These are phyloP conservation scores for Penicillium sp. DNA, from an alignment of 2,329 filamentous ascomycete genomes.

Conservation along the genomic window DNA sequence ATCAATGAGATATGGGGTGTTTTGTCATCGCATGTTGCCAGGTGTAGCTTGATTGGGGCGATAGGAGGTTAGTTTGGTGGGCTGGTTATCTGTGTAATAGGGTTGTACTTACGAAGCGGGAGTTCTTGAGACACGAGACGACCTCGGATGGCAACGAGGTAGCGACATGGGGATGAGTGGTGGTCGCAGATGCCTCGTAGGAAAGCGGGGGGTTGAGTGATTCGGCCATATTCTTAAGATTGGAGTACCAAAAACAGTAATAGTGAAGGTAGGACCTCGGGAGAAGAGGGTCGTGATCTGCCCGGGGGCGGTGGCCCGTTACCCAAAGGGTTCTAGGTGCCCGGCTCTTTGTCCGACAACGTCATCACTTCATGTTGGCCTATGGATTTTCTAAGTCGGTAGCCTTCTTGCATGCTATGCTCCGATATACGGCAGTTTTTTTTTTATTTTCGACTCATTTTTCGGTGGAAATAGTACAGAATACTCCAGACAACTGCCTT, in stretches of 20 bases:
- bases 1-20: slow-evolving; percentile 92
- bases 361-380: slow-evolving; percentile 8
- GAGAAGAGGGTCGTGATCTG: slow-evolving; percentile 8
- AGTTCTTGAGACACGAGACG: slow-evolving; percentile 86
- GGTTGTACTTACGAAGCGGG: slow-evolving; percentile 72
- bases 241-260: slow-evolving; percentile 2
- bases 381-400: neutral
- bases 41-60: slow-evolving; percentile 68
- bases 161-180: slow-evolving; percentile 69
- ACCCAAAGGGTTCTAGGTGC: neutral
- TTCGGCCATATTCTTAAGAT: slow-evolving; percentile 39
- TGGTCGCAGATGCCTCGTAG: slow-evolving; percentile 71
- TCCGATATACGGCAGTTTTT: neutral
- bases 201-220: slow-evolving; percentile 66
- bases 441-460: neutral
- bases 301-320: slow-evolving; percentile 17
- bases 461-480: neutral
- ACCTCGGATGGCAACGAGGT: slow-evolving; percentile 77
- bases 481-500: neutral
- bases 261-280: slow-evolving; percentile 4
- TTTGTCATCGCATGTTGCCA: slow-evolving; percentile 83
- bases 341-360: neutral
- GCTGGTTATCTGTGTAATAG: neutral
- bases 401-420: neutral
- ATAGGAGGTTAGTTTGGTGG: neutral